Conservation (phyloP, 73 alveolate genomes). For the Stentor coeruleus region DNA sequence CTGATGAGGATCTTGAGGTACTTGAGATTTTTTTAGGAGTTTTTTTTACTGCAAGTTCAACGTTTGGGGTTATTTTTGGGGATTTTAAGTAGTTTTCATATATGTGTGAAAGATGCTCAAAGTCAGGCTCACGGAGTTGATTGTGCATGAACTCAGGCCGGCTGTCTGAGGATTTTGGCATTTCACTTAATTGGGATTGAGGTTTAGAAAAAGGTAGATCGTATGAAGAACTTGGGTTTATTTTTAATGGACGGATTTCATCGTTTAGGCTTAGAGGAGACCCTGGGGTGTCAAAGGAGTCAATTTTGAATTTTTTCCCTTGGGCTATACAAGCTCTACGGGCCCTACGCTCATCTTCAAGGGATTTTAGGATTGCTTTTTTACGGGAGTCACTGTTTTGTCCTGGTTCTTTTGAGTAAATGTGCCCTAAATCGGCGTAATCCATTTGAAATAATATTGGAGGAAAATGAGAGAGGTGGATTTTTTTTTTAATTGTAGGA, state of each 20-base stretch:
- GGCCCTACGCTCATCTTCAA: neutral
- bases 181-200: neutral
- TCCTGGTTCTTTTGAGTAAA: no score
- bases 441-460: no score
- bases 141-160: conserved; percentile 24
- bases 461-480: no score
- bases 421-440: no score
- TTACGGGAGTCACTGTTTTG: neutral
- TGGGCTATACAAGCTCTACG: neutral
- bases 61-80: neutral
- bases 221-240: neutral
- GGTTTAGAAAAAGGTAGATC: neutral
- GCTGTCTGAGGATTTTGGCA: neutral
- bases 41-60: neutral
- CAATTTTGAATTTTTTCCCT: neutral
- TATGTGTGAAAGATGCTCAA: conserved; percentile 10
- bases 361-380: neutral
- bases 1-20: neutral
- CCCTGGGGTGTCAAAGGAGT: neutral
- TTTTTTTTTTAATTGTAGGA: no score
- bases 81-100: conserved; percentile 5
- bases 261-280: neutral
- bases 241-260: neutral
- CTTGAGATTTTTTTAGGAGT: neutral
- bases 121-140: conserved; percentile 21